phyloP scores from a whole-genome alignment of 225 moss, liverwort and hornwort genomes.

The Pseudisothecium myosuroides region DNA sequence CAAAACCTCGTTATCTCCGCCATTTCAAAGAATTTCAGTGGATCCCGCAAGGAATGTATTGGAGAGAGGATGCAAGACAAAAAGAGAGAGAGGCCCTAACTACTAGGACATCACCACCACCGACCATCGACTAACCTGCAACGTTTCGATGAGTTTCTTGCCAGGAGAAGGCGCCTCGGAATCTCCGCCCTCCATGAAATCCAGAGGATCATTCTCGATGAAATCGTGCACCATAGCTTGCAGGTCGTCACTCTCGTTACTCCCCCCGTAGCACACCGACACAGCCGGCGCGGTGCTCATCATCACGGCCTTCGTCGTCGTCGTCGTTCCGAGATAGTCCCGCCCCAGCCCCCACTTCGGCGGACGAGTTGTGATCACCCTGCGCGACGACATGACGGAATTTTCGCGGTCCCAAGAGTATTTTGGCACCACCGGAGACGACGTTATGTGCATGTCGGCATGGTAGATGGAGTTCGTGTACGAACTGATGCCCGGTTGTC shows the following conservation, averaged over 20 bases:
- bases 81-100: neutral
- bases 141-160: constrained; percentile 38
- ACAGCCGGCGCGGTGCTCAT: neutral
- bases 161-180: constrained; percentile 33
- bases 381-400: neutral
- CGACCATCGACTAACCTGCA: constrained; percentile 33
- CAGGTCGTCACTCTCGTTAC: constrained; percentile 73
- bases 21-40: neutral
- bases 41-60: neutral
- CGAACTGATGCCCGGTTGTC: constrained; percentile 21
- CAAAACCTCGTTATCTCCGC: too few species aligned
- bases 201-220: constrained; percentile 58
- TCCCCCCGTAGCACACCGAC: constrained; percentile 35
- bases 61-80: neutral
- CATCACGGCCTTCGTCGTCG: neutral
- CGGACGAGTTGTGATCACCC: neutral
- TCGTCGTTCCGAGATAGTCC: constrained; percentile 4
- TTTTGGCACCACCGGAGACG: neutral
- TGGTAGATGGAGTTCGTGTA: constrained; percentile 17
- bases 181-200: constrained; percentile 31
- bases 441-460: constrained; percentile 22
- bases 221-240: constrained; percentile 88
- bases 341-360: constrained; percentile 14
- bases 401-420: constrained; percentile 35
- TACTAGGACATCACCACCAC: neutral